phyloP scores from a whole-genome alignment of 2,329 filamentous ascomycete genomes.

The Clonostachys byssicola region DNA sequence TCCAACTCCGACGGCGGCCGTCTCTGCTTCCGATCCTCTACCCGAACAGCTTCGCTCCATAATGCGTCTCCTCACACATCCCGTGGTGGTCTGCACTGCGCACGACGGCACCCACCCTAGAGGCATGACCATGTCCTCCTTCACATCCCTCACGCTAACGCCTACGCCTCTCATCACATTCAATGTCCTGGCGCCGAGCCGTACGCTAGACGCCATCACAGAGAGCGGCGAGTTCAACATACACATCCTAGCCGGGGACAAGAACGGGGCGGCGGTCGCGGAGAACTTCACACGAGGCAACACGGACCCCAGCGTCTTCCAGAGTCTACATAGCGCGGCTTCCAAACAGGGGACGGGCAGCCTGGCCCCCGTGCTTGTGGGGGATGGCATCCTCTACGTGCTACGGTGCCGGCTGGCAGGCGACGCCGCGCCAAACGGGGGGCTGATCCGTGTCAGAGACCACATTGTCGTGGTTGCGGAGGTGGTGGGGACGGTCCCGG shows the following conservation, averaged over 20 bases:
- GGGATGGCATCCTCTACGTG: slow-evolving; percentile 48
- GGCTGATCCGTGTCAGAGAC: slow-evolving; percentile 42
- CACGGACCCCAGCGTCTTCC: slow-evolving; percentile 28
- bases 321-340: slow-evolving; percentile 16
- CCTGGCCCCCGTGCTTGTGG: slow-evolving; percentile 36
- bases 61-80: slow-evolving; percentile 50
- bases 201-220: slow-evolving; percentile 47
- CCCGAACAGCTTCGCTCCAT: slow-evolving; percentile 44
- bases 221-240: slow-evolving; percentile 41
- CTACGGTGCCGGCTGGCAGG: slow-evolving; percentile 33
- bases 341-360: neutral
- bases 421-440: slow-evolving; percentile 27
- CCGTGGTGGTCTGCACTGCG: slow-evolving; percentile 49
- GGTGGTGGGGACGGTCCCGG: slow-evolving; percentile 38
- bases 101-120: slow-evolving; percentile 16
- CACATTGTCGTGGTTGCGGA: slow-evolving; percentile 49
- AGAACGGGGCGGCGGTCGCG: slow-evolving; percentile 42
- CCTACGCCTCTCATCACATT: slow-evolving; percentile 50
- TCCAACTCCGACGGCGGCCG: no score
- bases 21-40: slow-evolving; percentile 19
- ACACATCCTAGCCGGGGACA: slow-evolving; percentile 45
- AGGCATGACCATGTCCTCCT: slow-evolving; percentile 57
- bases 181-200: slow-evolving; percentile 52
- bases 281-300: slow-evolving; percentile 49
- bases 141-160: slow-evolving; percentile 49